Percentiles rank a stretch among this genome's conserved stretches.
Conservation (phyloP, 805 yeast genomes). For the Pichia insulana region DNA sequence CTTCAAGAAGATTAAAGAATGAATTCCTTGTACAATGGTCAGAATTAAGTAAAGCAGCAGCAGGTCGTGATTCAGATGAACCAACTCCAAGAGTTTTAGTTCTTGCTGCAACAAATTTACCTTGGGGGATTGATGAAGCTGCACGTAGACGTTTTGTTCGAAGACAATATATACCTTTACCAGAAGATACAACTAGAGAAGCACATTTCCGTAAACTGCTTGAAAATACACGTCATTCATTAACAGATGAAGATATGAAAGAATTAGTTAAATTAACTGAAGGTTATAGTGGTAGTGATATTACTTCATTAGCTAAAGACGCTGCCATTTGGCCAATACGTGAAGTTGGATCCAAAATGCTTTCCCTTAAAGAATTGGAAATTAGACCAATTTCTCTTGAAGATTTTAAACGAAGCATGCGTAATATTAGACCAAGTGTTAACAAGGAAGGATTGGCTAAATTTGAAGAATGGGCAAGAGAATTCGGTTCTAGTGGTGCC, state of each 20-base stretch:
- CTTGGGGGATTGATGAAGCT: conserved; percentile 97
- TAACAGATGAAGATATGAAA: conserved; percentile 54
- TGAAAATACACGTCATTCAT: conserved; percentile 60
- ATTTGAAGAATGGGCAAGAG: conserved; percentile 83
- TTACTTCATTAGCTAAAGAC: conserved; percentile 89
- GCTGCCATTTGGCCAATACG: conserved; percentile 98
- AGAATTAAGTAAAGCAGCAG: conserved; percentile 78
- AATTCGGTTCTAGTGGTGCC: conserved; percentile 85
- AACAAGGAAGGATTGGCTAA: conserved; percentile 67
- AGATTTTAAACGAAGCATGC: conserved; percentile 72
- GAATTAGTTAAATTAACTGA: conserved; percentile 53
- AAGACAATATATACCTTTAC: conserved; percentile 88
- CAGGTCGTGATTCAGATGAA: conserved; percentile 51
- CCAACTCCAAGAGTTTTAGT: conserved; percentile 69
- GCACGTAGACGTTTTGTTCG: conserved; percentile 89
- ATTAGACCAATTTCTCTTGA: conserved; percentile 66
- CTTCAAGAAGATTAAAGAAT: conserved; percentile 81
- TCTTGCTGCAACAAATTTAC: conserved; percentile 89
- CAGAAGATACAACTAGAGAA: conserved; percentile 74
- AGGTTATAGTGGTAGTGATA: conserved; percentile 80
- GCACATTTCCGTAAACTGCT: conserved; percentile 63
- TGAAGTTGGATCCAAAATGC: conserved; percentile 75
- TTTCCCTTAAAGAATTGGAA: conserved; percentile 58
- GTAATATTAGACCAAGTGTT: conserved; percentile 81
- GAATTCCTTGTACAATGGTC: conserved; percentile 95